Evolutionary conservation across 208 protist genomes (phyloP).

Genomic region (Naegleria gruberi): DNA sequence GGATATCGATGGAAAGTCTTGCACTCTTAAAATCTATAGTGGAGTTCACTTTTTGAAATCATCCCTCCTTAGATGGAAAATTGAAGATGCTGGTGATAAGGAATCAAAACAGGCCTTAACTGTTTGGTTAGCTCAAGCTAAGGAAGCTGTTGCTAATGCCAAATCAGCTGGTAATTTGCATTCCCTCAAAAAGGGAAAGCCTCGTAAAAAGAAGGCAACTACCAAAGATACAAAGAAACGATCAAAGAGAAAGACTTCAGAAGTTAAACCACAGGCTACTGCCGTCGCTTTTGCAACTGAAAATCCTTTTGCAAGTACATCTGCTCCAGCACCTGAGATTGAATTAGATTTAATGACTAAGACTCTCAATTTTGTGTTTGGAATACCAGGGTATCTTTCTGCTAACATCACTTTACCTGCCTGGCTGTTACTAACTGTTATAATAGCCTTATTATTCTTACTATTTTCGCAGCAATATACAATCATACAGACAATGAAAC

Average conservation of each 20-base stretch:
- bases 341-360: neutral
- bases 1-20: neutral
- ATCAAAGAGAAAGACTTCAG: neutral
- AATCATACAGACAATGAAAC: neutral
- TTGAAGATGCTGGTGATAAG: conserved; percentile 13
- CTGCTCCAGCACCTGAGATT: neutral
- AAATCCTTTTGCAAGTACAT: neutral
- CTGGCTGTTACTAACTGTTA: neutral
- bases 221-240: neutral
- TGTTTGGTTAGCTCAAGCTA: neutral
- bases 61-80: neutral
- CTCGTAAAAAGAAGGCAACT: neutral
- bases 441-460: neutral
- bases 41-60: neutral
- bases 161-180: neutral
- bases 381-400: neutral
- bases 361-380: neutral
- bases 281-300: neutral
- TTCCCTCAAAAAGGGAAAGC: neutral
- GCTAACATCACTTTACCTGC: neutral
- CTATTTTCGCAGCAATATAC: neutral
- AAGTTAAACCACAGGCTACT: neutral
- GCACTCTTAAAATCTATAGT: neutral
- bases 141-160: neutral
- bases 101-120: neutral